Conservation (phyloP, 768 basidiomycete species). For the Leucocoprinus sp. region DNA sequence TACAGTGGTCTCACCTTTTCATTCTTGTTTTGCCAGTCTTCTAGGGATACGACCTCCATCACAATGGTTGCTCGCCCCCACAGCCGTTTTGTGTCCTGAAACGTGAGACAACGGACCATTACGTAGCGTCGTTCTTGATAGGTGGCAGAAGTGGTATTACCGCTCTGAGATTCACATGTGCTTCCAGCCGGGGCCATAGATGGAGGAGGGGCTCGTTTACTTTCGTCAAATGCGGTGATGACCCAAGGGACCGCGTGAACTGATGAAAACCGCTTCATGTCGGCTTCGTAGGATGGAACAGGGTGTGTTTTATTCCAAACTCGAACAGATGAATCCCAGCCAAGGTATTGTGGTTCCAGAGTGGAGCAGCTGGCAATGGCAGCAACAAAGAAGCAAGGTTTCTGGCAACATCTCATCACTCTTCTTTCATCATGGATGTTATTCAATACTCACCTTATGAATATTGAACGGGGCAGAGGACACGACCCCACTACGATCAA, state of each 20-base stretch:
- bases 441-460: not conserved
- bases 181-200: not conserved
- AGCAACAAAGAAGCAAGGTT: not conserved
- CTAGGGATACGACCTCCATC: not conserved
- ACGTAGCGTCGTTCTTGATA: not conserved
- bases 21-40: not conserved
- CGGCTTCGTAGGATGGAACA: not conserved
- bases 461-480: not conserved
- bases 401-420: not conserved
- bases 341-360: not conserved
- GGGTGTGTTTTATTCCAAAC: not conserved
- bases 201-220: not conserved
- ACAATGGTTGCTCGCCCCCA: not conserved
- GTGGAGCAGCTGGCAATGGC: not conserved
- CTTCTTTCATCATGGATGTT: not conserved
- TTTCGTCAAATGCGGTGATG: not conserved
- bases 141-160: not conserved
- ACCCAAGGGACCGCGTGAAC: not conserved
- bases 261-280: not conserved
- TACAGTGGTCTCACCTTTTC: not conserved
- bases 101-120: not conserved
- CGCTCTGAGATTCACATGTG: too few species aligned
- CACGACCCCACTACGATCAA: not conserved
- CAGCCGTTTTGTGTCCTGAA: not conserved
- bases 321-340: not conserved